Base-by-base conservation (phyloP, 371 early-diverging fungal species). In the Gilbertella persicaria region DNA sequence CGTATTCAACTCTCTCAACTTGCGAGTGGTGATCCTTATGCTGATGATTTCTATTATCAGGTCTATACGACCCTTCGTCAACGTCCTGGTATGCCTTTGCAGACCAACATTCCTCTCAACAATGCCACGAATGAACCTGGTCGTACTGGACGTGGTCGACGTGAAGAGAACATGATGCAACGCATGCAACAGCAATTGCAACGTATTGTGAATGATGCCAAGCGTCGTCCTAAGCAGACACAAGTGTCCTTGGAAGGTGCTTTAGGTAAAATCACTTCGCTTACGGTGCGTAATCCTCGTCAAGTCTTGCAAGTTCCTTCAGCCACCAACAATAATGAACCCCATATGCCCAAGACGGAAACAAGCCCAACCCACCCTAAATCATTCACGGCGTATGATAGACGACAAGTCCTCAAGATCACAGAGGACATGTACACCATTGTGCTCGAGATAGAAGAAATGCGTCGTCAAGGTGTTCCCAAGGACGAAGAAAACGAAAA, bases 31-130 rank as follows among this genome's bases (percentile, higher is more conserved):
- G 92, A 93, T 67, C 96, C 97, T 10, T 87, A 82, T 41, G 79
- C 84, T 1, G 97, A 96, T 53, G 97, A 96, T 60, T 97, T 94
- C 58, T 97, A 97, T 67, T 94, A 89, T 67, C 93, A 94, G 58
- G 87, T 95, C 41, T 94, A 88, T 69, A 84, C 89, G 13, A 80
- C 88, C 5, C 79, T 93, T 48, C 86, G 88, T 37, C 81, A 81
- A 50, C 82, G 84, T 29, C 65, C 69, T 58, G 82, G 66, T 16
- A 69, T 71, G 53, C 73, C 73, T 52, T 76, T 73, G 57, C 58
- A 69, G 14, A 24, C 68, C 20, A 38, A 67, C 10, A 42, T 42
- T 12, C 41, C 41, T 23, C 16, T 25, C 2, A 13, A 17, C 4
- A 43, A 45, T 10, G 17, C 10, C 23, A 24, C 48, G 19, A 46